Base-by-base conservation (phyloP, 371 early-diverging fungal species). In the Mucor ambiguus region DNA sequence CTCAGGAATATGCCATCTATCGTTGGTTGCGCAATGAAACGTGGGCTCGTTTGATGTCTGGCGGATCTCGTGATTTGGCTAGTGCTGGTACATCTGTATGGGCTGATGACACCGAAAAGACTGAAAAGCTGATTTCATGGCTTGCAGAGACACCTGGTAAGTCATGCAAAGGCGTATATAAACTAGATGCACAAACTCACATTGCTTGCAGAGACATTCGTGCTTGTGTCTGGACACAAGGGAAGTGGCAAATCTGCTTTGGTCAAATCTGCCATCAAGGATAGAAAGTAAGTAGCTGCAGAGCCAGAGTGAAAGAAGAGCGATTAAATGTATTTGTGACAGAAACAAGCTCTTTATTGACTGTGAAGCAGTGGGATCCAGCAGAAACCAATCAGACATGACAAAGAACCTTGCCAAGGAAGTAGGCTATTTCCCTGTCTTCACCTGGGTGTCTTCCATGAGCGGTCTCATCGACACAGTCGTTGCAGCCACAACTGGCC, bases 401-500 rank as follows among this genome's bases (percentile, higher is more conserved):
- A 82, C 92, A 48, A 82, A 78, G 24, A 75, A 66, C 9, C 74
- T 94, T 64, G 93, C 94, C 6, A 83, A 82, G 49, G 90, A 92
- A 74, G 80, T 93, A 3, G 94, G 93, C 2, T 93, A 92, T 70
- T 87, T 88, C 67, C 93, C 97, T 1, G 79, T 93, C 33, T 95
- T 97, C 68, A 91, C 90, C 58, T 93, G 87, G 76, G 77, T 89
- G 69, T 83, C 86, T 46, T 87, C 88, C 3, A 76, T 92, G 61
- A 88, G 88, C 38, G 86, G 87, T 20, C 68, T 93, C 37, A 77
- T 93, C 41, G 95, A 96, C 71, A 87, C 92, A 49, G 75, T 93
- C 37, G 86, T 95, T 18, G 86, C 91, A 1, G 95, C 94, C 0
- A 88, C 92, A 0, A 95, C 95, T 7, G 96, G 96, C 0, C 89